These are phyloP conservation scores for Beauveria australis DNA, from an alignment of 2,329 filamentous ascomycete species.

Conservation along the genomic window DNA sequence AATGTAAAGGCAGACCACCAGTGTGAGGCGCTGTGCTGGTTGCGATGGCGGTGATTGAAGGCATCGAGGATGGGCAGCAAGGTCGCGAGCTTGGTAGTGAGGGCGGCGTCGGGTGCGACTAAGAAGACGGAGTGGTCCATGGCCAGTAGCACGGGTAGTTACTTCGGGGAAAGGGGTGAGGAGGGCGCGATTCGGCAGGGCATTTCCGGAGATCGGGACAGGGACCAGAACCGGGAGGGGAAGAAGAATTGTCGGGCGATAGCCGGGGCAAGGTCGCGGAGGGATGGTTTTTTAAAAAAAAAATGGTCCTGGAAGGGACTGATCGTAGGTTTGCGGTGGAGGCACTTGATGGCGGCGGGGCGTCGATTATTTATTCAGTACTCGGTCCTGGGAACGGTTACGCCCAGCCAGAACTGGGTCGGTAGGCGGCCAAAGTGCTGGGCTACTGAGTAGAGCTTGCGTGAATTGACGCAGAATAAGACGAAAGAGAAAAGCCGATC, in stretches of 20 bases:
- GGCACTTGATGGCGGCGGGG: not conserved
- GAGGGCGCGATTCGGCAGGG: too few relatives aligned
- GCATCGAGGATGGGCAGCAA: conserved; percentile 55
- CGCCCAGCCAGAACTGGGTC: not conserved
- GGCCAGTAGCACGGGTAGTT: not conserved
- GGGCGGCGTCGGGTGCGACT: not conserved
- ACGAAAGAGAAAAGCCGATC: too few relatives aligned
- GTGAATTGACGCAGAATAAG: too few relatives aligned
- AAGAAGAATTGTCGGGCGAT: too few relatives aligned
- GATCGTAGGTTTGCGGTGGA: not conserved
- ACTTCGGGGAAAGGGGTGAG: too few relatives aligned
- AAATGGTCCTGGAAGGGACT: not conserved
- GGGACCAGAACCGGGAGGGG: too few relatives aligned
- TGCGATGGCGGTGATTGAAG: conserved; percentile 77
- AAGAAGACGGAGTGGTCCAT: not conserved
- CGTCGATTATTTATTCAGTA: not conserved
- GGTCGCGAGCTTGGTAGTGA: conserved; percentile 23
- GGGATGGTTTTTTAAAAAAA: not conserved
- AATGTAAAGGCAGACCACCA: conserved; percentile 74
- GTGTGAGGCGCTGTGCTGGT: conserved; percentile 72
- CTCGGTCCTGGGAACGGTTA: not conserved
- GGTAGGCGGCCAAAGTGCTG: too few relatives aligned
- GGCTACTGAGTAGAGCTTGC: not conserved
- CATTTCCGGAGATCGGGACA: too few relatives aligned
- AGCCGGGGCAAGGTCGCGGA: not conserved